These are phyloP conservation scores for Leccinum uliginosum DNA, from an alignment of 768 basidiomycete genomes.

Conservation along the genomic window DNA sequence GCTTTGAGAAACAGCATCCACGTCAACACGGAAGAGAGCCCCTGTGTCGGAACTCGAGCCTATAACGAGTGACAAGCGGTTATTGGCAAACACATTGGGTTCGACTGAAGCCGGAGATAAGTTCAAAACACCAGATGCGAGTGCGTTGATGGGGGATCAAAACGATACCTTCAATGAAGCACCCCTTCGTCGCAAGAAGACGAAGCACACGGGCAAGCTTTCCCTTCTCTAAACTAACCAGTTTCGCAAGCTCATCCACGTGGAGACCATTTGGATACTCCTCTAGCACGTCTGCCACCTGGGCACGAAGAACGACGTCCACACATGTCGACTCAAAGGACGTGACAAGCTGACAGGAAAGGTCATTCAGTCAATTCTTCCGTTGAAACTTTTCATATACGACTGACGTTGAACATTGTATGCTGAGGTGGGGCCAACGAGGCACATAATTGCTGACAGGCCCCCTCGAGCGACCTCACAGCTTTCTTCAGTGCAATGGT, in stretches of 20 bases:
- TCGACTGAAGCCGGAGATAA: slow-evolving; percentile 14
- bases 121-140: neutral
- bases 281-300: slow-evolving; percentile 6
- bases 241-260: slow-evolving; percentile 21
- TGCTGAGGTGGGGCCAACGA: slow-evolving; percentile 26
- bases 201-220: slow-evolving; percentile 31
- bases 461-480: slow-evolving; percentile 22
- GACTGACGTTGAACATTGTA: slow-evolving; percentile 23
- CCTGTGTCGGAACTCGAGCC: slow-evolving; percentile 10
- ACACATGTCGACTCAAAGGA: slow-evolving; percentile 26
- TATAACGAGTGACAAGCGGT: slow-evolving; percentile 28
- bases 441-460: slow-evolving; percentile 26
- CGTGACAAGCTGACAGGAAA: slow-evolving; percentile 9
- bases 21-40: slow-evolving; percentile 5
- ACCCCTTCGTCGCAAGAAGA: slow-evolving; percentile 28
- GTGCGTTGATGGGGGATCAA: neutral
- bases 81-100: slow-evolving; percentile 29
- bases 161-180: neutral
- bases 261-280: slow-evolving; percentile 25
- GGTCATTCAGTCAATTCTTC: neutral
- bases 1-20: slow-evolving; percentile 11
- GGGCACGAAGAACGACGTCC: neutral
- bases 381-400: neutral
- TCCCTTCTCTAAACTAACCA: slow-evolving; percentile 21
- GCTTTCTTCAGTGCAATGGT: slow-evolving; percentile 23